Conservation (phyloP, 1,284 basidiomycete genomes). For the Polyporus tsugae region DNA sequence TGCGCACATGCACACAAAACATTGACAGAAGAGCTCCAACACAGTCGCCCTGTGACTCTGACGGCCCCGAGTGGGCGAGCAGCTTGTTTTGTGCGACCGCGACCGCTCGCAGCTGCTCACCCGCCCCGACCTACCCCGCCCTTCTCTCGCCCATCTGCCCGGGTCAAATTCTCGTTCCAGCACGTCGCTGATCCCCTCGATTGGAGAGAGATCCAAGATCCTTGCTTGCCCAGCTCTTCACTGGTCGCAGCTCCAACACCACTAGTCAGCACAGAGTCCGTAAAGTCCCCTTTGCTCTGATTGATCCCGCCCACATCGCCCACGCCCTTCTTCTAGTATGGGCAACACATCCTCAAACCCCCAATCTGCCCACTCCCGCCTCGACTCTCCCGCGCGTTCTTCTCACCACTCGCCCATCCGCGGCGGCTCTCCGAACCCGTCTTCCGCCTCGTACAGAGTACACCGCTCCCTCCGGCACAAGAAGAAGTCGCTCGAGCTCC, state of each 20-base stretch:
- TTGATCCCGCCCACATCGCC: conserved; percentile 22
- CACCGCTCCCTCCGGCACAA: conserved; percentile 68
- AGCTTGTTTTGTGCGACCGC: conserved; percentile 20
- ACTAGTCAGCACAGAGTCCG: conserved; percentile 9
- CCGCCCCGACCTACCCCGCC: conserved; percentile 8
- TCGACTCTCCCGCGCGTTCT: conserved; percentile 33
- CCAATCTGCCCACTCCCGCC: conserved; percentile 32
- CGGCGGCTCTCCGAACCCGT: conserved; percentile 39
- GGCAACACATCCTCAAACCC: conserved; percentile 46
- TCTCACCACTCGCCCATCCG: conserved; percentile 37
- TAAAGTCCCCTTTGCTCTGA: conserved; percentile 12
- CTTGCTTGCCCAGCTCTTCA: conserved; percentile 14
- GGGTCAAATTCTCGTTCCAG: not conserved
- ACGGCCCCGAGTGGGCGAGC: conserved; percentile 16
- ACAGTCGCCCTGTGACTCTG: conserved; percentile 10
- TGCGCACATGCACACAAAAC: conserved; percentile 6
- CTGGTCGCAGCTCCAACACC: not conserved
- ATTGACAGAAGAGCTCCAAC: not conserved
- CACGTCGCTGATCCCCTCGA: conserved; percentile 32
- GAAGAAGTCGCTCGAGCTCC: conserved; percentile 79
- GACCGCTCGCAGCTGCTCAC: conserved; percentile 4
- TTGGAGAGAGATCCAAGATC: conserved; percentile 18
- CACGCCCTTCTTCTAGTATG: conserved; percentile 40
- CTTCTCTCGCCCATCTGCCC: conserved; percentile 14
- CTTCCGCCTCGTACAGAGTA: conserved; percentile 39